Percentiles rank a stretch among this genome's conserved stretches.
phyloP scores from a whole-genome alignment of 139 green algal species.

The Chlamydomonas sphaeroides region DNA sequence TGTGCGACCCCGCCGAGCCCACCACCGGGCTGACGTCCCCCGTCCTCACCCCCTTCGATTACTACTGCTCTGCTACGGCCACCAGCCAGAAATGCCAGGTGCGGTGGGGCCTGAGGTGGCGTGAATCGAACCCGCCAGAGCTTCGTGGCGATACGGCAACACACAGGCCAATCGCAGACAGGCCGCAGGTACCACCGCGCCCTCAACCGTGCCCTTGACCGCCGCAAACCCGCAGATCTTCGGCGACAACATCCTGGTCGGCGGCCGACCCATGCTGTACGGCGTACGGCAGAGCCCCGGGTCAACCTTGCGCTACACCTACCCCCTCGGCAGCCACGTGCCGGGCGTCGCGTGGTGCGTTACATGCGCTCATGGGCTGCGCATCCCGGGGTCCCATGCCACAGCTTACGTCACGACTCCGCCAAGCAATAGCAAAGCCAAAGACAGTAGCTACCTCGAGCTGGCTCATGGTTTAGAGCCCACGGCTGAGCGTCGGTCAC shows the following conservation, averaged over 20 bases:
- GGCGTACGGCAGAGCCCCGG: neutral
- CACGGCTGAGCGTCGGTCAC: too few species aligned
- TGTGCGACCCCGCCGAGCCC: neutral
- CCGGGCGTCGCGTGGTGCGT: conserved; percentile 13
- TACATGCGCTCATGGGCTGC: too few species aligned
- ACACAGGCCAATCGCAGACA: neutral
- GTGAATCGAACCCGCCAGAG: too few species aligned
- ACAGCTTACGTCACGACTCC: too few species aligned
- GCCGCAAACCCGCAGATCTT: neutral
- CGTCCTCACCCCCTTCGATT: neutral
- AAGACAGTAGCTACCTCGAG: too few species aligned
- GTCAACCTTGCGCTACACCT: conserved; percentile 10
- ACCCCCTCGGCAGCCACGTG: neutral
- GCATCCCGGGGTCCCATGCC: too few species aligned
- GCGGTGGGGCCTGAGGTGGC: neutral
- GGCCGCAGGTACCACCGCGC: neutral
- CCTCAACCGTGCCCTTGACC: neutral
- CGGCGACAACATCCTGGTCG: conserved; percentile 13
- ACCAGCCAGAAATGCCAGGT: too few species aligned
- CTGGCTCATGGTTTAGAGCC: too few species aligned
- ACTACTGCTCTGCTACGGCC: conserved; percentile 9
- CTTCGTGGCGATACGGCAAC: too few species aligned
- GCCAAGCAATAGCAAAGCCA: too few species aligned
- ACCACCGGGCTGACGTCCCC: neutral
- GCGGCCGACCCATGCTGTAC: neutral